Conservation (phyloP, 106 monocot genomes). For the Iris macrosiphon region DNA sequence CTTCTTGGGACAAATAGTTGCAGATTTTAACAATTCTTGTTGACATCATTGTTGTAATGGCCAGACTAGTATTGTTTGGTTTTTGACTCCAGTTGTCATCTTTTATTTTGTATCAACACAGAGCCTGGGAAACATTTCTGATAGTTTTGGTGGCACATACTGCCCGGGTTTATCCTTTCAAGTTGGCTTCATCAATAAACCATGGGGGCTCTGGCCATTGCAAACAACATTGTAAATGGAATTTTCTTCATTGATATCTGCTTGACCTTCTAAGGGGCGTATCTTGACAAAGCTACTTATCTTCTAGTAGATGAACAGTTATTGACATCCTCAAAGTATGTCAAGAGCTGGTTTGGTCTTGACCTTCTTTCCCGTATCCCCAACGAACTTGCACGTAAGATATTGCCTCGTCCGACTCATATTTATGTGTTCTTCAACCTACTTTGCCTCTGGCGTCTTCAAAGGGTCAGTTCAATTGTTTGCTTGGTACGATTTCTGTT, state of each 20-base stretch:
- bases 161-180: constrained; percentile 80
- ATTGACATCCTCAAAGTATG: constrained; percentile 51
- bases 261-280: constrained; percentile 82
- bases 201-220: constrained; percentile 30
- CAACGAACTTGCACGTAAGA: constrained; percentile 43
- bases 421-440: constrained; percentile 72
- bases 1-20: neutral
- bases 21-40: no score
- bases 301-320: constrained; percentile 48
- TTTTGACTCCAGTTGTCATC: no score
- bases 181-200: constrained; percentile 59
- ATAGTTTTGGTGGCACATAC: constrained; percentile 55
- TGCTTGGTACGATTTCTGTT: constrained; percentile 43
- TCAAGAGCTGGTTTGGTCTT: constrained; percentile 51
- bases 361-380: constrained; percentile 74
- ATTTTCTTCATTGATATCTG: constrained; percentile 79
- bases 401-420: constrained; percentile 37
- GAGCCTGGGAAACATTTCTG: no score
- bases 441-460: no score
- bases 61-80: no score
- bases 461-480: constrained; percentile 84
- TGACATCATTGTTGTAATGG: no score
- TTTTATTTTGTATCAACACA: constrained; percentile 8
- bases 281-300: constrained; percentile 58
- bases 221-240: constrained; percentile 64